Conservation (phyloP, 2,329 filamentous ascomycete genomes). For the Penicillium sp. region DNA sequence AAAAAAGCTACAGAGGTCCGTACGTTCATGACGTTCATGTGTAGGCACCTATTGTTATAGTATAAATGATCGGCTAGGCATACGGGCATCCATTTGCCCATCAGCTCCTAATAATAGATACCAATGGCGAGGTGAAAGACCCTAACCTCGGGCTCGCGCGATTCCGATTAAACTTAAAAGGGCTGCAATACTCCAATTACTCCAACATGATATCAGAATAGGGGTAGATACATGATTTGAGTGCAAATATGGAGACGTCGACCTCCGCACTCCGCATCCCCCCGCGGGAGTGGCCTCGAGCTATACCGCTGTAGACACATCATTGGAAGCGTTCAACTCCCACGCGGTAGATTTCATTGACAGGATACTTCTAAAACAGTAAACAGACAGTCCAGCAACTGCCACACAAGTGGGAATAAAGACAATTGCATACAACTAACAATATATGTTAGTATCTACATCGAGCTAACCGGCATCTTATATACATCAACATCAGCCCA, state of each 20-base stretch:
- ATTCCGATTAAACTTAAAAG: not conserved
- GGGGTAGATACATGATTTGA: not conserved
- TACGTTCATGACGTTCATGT: too few species aligned
- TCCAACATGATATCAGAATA: not conserved
- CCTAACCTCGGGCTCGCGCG: not conserved
- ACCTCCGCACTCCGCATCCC: not conserved
- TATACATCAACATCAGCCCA: not conserved
- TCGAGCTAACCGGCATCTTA: not conserved
- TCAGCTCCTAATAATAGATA: not conserved
- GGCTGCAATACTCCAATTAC: conserved; percentile 1
- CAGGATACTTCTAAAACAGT: not conserved
- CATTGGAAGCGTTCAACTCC: not conserved
- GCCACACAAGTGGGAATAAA: not conserved
- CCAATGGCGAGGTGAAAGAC: not conserved
- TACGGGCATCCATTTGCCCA: not conserved
- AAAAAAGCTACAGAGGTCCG: too few species aligned
- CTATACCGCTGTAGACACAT: not conserved
- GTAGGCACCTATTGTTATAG: too few species aligned
- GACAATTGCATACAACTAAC: too few species aligned
- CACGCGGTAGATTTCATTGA: not conserved
- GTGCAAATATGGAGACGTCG: not conserved
- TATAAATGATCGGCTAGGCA: not conserved
- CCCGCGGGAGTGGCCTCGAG: not conserved
- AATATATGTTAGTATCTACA: not conserved
- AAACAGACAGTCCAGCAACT: not conserved